These are phyloP conservation scores for Adiantum capillusveneris DNA, from an alignment of 75 land plant species.

Conservation along the genomic window DNA sequence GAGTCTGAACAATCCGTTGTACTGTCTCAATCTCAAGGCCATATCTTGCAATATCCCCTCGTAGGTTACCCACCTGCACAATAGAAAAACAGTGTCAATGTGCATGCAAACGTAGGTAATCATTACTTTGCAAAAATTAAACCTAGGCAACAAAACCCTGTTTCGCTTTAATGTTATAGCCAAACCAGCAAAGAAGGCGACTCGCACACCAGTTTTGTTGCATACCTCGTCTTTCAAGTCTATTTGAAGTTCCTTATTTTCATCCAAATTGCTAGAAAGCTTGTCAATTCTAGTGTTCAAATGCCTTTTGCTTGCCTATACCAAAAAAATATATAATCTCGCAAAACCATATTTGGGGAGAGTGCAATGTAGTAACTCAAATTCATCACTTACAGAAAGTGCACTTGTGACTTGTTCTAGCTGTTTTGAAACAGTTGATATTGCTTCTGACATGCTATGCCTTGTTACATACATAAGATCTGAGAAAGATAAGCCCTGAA, in stretches of 20 bases:
- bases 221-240: conserved; percentile 40
- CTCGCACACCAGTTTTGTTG: no score
- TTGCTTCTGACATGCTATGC: conserved; percentile 76
- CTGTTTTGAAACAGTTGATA: conserved; percentile 65
- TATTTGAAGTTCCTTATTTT: conserved; percentile 22
- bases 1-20: conserved; percentile 37
- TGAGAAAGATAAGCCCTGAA: conserved; percentile 68
- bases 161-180: no score
- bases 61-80: conserved; percentile 31
- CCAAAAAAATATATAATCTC: background rate
- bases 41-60: conserved; percentile 24
- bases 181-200: no score
- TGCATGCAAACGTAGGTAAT: no score
- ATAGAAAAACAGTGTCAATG: no score
- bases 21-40: conserved; percentile 36
- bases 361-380: background rate
- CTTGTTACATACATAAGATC: conserved; percentile 93
- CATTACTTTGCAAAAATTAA: no score
- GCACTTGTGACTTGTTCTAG: conserved; percentile 72
- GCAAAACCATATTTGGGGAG: no score
- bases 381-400: conserved; percentile 40
- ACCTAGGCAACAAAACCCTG: no score
- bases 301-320: conserved; percentile 38
- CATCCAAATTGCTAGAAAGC: conserved; percentile 33
- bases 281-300: conserved; percentile 44